Percentiles rank a stretch among this genome's conserved stretches.
These are phyloP conservation scores for Calvatia gigantea DNA, from an alignment of 768 basidiomycete genomes.

Conservation along the genomic window DNA sequence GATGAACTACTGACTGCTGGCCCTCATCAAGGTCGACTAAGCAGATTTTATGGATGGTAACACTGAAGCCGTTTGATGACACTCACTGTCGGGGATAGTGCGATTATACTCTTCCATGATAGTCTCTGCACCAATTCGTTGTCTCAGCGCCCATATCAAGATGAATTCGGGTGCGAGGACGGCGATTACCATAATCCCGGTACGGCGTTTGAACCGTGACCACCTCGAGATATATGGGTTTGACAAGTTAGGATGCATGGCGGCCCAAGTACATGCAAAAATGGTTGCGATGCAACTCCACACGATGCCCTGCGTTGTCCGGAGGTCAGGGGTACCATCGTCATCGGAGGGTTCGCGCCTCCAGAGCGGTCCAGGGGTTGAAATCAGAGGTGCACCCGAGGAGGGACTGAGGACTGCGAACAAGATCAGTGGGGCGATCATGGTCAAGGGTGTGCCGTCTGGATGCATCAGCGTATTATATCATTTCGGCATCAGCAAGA, in stretches of 20 bases:
- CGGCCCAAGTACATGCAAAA: constrained; percentile 9
- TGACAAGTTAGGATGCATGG: constrained; percentile 5
- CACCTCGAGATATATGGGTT: constrained; percentile 11
- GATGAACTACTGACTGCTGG: too few species aligned
- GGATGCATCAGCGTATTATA: too few species aligned
- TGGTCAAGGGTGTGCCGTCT: too few species aligned
- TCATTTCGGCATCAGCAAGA: too few species aligned
- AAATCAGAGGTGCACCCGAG: too few species aligned
- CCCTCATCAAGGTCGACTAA: too few species aligned
- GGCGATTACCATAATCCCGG: not conserved
- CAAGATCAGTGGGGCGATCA: too few species aligned
- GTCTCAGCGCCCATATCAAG: constrained; percentile 9
- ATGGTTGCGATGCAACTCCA: constrained; percentile 8
- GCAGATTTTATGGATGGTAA: too few species aligned
- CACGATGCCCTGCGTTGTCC: not conserved
- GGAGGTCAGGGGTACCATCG: not conserved
- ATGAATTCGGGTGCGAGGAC: constrained; percentile 9
- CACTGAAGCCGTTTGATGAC: too few species aligned
- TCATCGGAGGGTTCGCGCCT: not conserved
- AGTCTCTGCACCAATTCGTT: not conserved
- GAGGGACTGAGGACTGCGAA: too few species aligned
- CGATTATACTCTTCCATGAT: not conserved
- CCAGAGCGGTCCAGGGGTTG: too few species aligned
- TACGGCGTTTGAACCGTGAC: not conserved
- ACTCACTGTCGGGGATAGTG: too few species aligned